phyloP scores from a whole-genome alignment of 257 asterid species.

The Jacaranda copaia region DNA sequence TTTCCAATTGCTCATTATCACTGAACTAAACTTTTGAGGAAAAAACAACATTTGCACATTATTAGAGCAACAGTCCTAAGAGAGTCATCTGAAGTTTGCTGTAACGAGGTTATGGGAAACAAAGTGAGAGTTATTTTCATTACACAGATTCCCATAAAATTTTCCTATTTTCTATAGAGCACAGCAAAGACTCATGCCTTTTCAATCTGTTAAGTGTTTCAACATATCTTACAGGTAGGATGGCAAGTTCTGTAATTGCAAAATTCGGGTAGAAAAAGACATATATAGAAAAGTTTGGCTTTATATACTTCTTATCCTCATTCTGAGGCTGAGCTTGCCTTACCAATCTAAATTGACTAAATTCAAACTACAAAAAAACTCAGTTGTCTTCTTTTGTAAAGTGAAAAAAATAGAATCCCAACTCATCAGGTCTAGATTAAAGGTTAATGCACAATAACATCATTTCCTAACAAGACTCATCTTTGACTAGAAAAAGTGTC shows the following conservation, averaged over 20 bases:
- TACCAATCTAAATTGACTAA: neutral
- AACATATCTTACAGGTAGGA: neutral
- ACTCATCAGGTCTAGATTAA: neutral
- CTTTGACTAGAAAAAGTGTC: neutral
- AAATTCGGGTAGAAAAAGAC: neutral
- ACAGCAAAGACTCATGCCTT: conserved; percentile 3
- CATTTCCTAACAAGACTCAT: neutral
- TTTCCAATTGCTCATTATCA: neutral
- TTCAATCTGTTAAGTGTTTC: neutral
- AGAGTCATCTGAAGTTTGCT: neutral
- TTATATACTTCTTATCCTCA: neutral
- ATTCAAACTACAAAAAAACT: neutral
- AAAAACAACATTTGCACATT: too few relatives aligned
- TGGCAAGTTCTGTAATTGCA: neutral
- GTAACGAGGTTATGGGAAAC: neutral
- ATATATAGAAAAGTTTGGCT: neutral
- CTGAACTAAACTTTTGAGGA: too few relatives aligned
- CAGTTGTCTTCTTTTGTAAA: neutral
- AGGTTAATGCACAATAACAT: neutral
- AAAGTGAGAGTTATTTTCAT: neutral
- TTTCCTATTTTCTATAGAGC: neutral
- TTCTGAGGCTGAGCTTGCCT: neutral
- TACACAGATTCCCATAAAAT: neutral
- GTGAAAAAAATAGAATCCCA: neutral
- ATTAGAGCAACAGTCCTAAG: neutral